These are phyloP conservation scores for Solanum appendiculatum DNA, from an alignment of 257 asterid species.

Conservation along the genomic window DNA sequence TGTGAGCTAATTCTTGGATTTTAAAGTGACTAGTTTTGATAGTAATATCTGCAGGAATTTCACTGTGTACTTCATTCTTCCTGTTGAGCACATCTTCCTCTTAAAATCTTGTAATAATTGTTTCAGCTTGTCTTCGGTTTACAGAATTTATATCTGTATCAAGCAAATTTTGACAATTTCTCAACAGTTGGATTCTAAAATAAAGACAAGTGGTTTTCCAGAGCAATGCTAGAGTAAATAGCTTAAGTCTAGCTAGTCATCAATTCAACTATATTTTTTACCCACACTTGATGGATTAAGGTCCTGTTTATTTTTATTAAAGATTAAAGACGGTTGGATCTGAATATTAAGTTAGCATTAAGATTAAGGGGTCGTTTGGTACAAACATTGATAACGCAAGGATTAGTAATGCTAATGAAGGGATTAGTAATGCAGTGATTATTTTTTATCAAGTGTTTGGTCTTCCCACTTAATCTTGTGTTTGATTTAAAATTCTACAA, in stretches of 20 bases:
- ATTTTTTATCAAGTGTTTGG: too few relatives aligned
- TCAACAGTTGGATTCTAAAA: background rate
- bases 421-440: too few relatives aligned
- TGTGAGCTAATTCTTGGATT: conserved; percentile 28
- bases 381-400: too few relatives aligned
- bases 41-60: background rate
- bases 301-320: background rate
- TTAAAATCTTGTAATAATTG: background rate
- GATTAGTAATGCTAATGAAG: too few relatives aligned
- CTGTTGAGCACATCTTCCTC: background rate
- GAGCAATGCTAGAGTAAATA: background rate
- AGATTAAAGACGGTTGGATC: too few relatives aligned
- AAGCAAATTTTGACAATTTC: background rate
- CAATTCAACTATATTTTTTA: background rate
- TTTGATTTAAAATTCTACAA: too few relatives aligned
- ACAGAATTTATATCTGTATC: background rate
- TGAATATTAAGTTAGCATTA: too few relatives aligned
- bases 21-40: background rate
- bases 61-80: background rate
- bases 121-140: background rate
- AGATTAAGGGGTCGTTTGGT: too few relatives aligned
- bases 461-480: too few relatives aligned
- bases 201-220: background rate
- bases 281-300: too few relatives aligned
- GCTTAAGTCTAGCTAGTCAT: background rate